phyloP scores from a whole-genome alignment of 805 yeast species.

The Tetrapisispora arboricola region DNA sequence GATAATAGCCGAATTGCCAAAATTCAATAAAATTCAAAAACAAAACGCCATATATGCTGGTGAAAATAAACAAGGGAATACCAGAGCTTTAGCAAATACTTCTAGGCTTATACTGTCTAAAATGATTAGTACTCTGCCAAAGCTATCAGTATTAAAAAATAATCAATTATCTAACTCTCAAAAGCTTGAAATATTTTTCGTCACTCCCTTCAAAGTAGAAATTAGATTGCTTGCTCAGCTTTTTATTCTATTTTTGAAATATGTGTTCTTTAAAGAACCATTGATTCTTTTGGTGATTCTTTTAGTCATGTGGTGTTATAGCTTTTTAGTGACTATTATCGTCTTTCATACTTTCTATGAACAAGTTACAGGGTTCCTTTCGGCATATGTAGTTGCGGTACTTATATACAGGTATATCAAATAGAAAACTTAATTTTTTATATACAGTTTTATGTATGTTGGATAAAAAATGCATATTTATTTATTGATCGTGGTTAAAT shows the following conservation, averaged over 20 bases:
- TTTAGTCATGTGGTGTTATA: slow-evolving; percentile 64
- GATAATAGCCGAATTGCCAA: slow-evolving; percentile 48
- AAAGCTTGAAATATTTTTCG: slow-evolving; percentile 5
- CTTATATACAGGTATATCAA: slow-evolving; percentile 1
- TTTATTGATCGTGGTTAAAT: background rate
- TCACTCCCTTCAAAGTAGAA: slow-evolving; percentile 8
- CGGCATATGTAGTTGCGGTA: slow-evolving; percentile 35
- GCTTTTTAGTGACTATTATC: slow-evolving; percentile 73
- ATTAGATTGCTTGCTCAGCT: slow-evolving; percentile 3
- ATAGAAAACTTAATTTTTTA: background rate
- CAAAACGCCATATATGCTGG: background rate
- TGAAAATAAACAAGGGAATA: no score
- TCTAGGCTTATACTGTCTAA: background rate
- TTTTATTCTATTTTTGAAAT: slow-evolving; percentile 1
- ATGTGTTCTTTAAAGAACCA: slow-evolving; percentile 20
- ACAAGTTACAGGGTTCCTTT: slow-evolving; percentile 58
- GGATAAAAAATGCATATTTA: background rate
- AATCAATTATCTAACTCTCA: slow-evolving; percentile 3
- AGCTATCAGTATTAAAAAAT: slow-evolving; percentile 7
- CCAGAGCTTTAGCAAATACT: background rate
- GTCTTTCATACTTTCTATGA: slow-evolving; percentile 78
- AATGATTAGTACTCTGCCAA: slow-evolving; percentile 9
- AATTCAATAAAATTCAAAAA: slow-evolving; percentile 1
- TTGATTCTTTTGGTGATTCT: slow-evolving; percentile 26
- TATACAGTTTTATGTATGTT: background rate